Evolutionary conservation across 768 basidiomycete species (phyloP).

Genomic region (Tubosaeta brunneosetosa): DNA sequence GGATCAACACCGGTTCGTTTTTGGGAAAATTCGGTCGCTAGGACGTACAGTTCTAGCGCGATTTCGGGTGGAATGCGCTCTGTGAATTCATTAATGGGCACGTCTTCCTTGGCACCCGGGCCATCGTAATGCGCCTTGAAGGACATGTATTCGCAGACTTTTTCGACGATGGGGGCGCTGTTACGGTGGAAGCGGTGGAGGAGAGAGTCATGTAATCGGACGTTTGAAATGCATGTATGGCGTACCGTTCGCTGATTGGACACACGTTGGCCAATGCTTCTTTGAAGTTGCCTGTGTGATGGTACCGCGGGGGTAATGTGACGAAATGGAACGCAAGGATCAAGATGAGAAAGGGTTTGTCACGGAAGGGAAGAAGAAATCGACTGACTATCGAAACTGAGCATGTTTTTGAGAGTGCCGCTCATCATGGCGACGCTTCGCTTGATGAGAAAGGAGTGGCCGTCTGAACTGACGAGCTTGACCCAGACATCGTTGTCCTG

Average conservation of each 20-base stretch:
- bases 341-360: conserved; percentile 9
- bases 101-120: conserved; percentile 67
- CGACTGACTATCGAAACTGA: conserved; percentile 60
- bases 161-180: conserved; percentile 74
- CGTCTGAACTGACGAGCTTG: conserved; percentile 70
- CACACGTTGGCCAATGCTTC: conserved; percentile 72
- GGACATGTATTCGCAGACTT: conserved; percentile 83
- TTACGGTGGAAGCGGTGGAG: background rate
- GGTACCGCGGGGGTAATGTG: conserved; percentile 7
- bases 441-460: conserved; percentile 74
- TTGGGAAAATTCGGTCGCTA: background rate
- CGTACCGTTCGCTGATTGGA: conserved; percentile 67
- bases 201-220: conserved; percentile 1
- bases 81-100: conserved; percentile 69
- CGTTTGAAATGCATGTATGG: background rate
- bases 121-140: conserved; percentile 79
- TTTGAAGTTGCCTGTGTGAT: conserved; percentile 56
- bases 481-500: conserved; percentile 57
- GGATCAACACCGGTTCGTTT: conserved; percentile 11
- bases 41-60: conserved; percentile 79
- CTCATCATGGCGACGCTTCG: conserved; percentile 73
- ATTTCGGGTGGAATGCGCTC: conserved; percentile 86
- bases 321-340: conserved; percentile 7
- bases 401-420: conserved; percentile 77
- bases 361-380: conserved; percentile 20